These are phyloP conservation scores for Orbilia ellipsospora DNA, from an alignment of 2,329 filamentous ascomycete genomes.

Conservation along the genomic window DNA sequence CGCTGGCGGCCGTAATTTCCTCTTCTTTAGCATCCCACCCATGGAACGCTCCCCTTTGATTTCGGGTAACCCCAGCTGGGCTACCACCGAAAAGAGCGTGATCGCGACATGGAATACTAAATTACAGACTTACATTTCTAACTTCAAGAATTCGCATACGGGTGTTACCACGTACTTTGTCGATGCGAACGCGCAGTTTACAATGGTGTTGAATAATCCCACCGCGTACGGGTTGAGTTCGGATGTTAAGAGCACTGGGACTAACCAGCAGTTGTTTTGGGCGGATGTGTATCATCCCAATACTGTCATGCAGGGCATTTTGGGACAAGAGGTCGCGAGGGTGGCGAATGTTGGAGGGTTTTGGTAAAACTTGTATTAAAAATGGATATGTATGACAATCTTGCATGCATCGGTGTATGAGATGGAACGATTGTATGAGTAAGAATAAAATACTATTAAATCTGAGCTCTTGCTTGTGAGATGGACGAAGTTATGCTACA, in stretches of 20 bases:
- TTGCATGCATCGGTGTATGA: no score
- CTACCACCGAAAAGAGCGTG: slow-evolving; percentile 27
- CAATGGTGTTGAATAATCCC: slow-evolving; percentile 33
- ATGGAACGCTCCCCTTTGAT: slow-evolving; percentile 40
- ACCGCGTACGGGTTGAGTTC: slow-evolving; percentile 27
- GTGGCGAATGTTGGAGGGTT: slow-evolving; percentile 26
- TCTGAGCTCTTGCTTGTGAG: no score
- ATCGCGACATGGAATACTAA: slow-evolving; percentile 35
- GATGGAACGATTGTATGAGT: no score
- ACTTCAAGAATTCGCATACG: slow-evolving; percentile 36
- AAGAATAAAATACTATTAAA: no score
- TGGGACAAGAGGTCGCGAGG: slow-evolving; percentile 29
- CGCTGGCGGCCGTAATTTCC: slow-evolving; percentile 21
- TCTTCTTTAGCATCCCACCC: slow-evolving; percentile 34
- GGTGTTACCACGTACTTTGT: slow-evolving; percentile 26
- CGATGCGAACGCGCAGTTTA: slow-evolving; percentile 19
- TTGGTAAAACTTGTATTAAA: slow-evolving; percentile 17
- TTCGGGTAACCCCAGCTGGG: slow-evolving; percentile 23
- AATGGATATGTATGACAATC: no score
- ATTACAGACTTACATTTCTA: slow-evolving; percentile 31
- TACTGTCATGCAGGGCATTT: slow-evolving; percentile 32
- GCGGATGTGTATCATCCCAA: slow-evolving; percentile 42
- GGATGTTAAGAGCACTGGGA: slow-evolving; percentile 22
- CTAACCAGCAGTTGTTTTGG: slow-evolving; percentile 34
- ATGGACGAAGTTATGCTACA: no score